A percentile compares a stretch with the other conserved stretches of the same genome.
Conservation (phyloP, 306 rosid species). For the Castanospermum australe region DNA sequence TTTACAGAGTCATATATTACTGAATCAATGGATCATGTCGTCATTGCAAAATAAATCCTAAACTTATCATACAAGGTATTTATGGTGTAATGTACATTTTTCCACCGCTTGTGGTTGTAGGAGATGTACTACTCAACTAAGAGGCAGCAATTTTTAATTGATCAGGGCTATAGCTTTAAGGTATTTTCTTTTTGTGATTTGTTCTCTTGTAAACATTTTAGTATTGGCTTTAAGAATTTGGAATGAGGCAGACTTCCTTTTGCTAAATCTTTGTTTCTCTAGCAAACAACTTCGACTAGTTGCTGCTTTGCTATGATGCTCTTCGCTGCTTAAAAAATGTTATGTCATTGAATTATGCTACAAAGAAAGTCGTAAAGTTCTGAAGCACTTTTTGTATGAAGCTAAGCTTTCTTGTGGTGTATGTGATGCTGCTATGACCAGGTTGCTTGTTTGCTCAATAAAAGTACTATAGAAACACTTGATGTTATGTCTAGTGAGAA, state of each 20-base stretch:
- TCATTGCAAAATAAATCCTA: slow-evolving; percentile 21
- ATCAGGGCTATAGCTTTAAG: slow-evolving; percentile 99
- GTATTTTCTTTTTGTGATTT: slow-evolving; percentile 37
- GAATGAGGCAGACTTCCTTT: neutral
- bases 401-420: slow-evolving; percentile 7
- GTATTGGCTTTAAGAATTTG: neutral
- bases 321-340: neutral
- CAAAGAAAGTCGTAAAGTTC: slow-evolving; percentile 5
- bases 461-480: neutral
- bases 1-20: neutral
- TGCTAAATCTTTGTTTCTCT: neutral
- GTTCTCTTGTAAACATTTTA: neutral
- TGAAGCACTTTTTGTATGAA: neutral
- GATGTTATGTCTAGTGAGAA: slow-evolving; percentile 1
- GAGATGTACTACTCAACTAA: slow-evolving; percentile 98
- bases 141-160: slow-evolving; percentile 95
- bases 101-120: slow-evolving; percentile 45
- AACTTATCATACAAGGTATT: slow-evolving; percentile 11
- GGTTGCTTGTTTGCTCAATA: slow-evolving; percentile 12
- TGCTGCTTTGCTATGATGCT: slow-evolving; percentile 1
- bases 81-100: neutral
- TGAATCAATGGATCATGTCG: neutral
- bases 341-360: slow-evolving; percentile 8
- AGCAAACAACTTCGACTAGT: neutral
- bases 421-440: neutral